Conservation (phyloP, 2,329 filamentous ascomycete species). For the Drechslerella dactyloides region DNA sequence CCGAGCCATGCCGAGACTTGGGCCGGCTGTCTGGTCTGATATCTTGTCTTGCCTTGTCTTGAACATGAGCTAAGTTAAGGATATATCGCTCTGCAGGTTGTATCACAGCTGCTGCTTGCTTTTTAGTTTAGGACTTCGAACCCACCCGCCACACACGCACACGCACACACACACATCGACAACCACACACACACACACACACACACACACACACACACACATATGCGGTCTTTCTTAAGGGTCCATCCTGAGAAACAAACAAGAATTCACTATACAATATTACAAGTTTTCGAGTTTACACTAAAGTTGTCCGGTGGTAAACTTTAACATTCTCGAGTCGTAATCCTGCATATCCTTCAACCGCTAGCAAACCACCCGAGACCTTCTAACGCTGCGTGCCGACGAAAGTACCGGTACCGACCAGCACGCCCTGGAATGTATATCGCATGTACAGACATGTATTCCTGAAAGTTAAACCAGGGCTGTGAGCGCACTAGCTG, state of each 20-base stretch:
- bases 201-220: too few relatives aligned
- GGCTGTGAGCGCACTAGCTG: background rate
- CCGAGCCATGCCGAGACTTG: slow-evolving; percentile 5
- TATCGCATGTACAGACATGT: background rate
- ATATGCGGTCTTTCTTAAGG: too few relatives aligned
- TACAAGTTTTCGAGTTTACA: too few relatives aligned
- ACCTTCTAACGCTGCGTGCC: background rate
- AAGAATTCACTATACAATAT: too few relatives aligned
- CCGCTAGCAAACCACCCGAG: background rate
- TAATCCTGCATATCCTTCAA: too few relatives aligned
- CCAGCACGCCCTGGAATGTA: background rate
- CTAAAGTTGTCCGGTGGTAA: too few relatives aligned
- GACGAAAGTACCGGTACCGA: background rate
- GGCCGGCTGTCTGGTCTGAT: slow-evolving; percentile 4
- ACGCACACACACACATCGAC: too few relatives aligned
- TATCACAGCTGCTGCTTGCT: background rate
- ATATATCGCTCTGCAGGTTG: slow-evolving; percentile 1
- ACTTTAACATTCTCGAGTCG: background rate
- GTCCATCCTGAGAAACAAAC: too few relatives aligned
- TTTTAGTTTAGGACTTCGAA: background rate
- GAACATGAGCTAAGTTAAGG: slow-evolving; percentile 4
- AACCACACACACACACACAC: too few relatives aligned
- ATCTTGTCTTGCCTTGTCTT: slow-evolving; percentile 6
- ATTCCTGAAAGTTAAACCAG: background rate
- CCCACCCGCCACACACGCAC: too few relatives aligned